Evolutionary conservation across 1,284 basidiomycete species (phyloP).

Genomic region (Leccinum subrobustum): DNA sequence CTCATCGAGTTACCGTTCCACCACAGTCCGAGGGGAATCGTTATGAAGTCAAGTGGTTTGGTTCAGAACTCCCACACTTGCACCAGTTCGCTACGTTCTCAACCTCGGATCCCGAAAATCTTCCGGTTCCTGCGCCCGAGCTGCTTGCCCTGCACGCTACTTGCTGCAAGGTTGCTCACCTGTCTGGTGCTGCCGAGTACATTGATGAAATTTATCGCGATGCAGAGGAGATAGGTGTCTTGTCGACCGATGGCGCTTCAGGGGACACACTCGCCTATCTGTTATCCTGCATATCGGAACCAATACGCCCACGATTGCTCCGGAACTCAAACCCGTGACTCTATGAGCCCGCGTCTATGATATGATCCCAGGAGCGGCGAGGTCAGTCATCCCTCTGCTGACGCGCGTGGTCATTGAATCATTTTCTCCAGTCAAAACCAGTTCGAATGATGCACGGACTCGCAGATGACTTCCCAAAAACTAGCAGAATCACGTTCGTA

Average conservation of each 20-base stretch:
- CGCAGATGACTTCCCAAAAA: too few relatives aligned
- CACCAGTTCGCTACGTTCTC: background rate
- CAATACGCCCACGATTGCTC: too few relatives aligned
- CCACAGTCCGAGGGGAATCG: background rate
- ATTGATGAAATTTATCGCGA: background rate
- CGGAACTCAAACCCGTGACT: too few relatives aligned
- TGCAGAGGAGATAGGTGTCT: background rate
- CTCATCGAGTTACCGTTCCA: background rate
- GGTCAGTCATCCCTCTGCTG: too few relatives aligned
- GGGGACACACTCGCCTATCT: background rate
- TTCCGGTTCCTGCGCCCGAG: background rate
- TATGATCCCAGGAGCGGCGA: too few relatives aligned
- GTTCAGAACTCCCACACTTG: too few relatives aligned
- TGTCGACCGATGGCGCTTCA: background rate
- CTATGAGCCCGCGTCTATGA: too few relatives aligned
- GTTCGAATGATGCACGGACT: too few relatives aligned
- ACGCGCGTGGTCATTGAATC: too few relatives aligned
- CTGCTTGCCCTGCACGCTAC: background rate
- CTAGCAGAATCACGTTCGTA: too few relatives aligned
- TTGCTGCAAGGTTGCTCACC: background rate
- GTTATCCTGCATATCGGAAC: background rate
- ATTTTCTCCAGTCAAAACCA: too few relatives aligned
- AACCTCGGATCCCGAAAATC: background rate
- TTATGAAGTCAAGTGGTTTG: background rate
- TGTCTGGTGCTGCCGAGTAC: background rate